Conservation (phyloP, 2,329 filamentous ascomycete species). For the Aspergillus calidoustus region DNA sequence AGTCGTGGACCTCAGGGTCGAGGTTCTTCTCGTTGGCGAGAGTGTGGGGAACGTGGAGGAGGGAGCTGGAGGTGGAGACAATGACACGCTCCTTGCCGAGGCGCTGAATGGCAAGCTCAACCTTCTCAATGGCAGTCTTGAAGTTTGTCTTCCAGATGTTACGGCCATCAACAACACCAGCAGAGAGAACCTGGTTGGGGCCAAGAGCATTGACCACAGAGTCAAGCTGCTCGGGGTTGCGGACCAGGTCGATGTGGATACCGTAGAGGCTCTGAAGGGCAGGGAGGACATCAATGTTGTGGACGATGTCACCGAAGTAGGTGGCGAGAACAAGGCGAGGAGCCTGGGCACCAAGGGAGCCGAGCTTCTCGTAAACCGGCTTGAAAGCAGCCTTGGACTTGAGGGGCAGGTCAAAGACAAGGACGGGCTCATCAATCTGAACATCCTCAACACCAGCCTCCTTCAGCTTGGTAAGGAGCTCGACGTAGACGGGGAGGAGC, state of each 20-base stretch:
- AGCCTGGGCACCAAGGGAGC: constrained; percentile 71
- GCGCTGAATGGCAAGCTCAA: constrained; percentile 90
- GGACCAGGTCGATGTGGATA: constrained; percentile 94
- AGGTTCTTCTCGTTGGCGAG: constrained; percentile 99
- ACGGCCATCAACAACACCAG: constrained; percentile 95
- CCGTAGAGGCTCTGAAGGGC: constrained; percentile 74
- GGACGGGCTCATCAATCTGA: constrained; percentile 96
- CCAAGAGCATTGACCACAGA: constrained; percentile 81
- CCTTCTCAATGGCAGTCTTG: constrained; percentile 87
- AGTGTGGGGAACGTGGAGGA: constrained; percentile 98
- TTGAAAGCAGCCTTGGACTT: constrained; percentile 98
- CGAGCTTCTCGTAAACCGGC: constrained; percentile 91
- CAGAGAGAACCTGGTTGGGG: constrained; percentile 86
- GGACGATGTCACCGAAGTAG: constrained; percentile 99
- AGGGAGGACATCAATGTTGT: constrained; percentile 93
- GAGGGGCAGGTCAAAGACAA: constrained; percentile 89
- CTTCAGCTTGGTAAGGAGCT: constrained; percentile 93
- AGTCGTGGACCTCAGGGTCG: constrained; percentile 87
- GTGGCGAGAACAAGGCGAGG: constrained; percentile 90
- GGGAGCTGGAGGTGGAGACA: constrained; percentile 93
- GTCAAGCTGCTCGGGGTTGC: constrained; percentile 96
- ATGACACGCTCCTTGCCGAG: constrained; percentile 97
- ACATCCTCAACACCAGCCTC: constrained; percentile 93
- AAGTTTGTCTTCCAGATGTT: constrained; percentile 99
- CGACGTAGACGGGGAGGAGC: constrained; percentile 90